Conservation (phyloP, 306 rosid species). For the Cucumis melo region DNA sequence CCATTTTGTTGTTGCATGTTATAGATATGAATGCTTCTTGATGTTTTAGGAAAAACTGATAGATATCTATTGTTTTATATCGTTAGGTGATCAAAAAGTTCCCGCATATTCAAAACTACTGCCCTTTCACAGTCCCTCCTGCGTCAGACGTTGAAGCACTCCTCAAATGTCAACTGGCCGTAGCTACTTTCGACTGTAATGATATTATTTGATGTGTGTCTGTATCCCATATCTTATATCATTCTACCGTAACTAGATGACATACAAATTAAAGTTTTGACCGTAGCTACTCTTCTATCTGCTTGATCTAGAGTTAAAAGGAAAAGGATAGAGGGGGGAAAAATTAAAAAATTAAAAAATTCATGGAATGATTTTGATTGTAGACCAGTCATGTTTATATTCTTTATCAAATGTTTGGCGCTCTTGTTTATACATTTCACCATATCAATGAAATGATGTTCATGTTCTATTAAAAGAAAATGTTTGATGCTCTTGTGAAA, state of each 20-base stretch:
- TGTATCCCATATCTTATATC: neutral
- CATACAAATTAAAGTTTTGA: neutral
- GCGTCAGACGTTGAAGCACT: slow-evolving; percentile 40
- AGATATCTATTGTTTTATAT: slow-evolving; percentile 5
- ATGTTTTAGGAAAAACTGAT: neutral
- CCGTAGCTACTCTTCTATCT: neutral
- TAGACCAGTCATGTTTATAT: neutral
- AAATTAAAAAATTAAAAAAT: neutral
- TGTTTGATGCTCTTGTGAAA: neutral
- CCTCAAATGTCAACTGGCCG: slow-evolving; percentile 63
- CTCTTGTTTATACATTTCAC: neutral
- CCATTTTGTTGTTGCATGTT: neutral
- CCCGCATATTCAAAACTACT: slow-evolving; percentile 62
- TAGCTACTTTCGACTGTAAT: slow-evolving; percentile 55
- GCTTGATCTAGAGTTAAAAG: neutral
- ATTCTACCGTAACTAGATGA: neutral
- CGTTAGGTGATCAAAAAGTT: slow-evolving; percentile 69
- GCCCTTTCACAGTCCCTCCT: slow-evolving; percentile 46
- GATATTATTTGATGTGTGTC: neutral
- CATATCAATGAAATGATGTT: too few species aligned
- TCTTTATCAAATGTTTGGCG: neutral
- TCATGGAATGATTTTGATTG: neutral
- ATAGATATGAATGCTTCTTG: neutral
- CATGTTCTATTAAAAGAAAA: neutral
- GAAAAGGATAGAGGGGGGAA: neutral